Evolutionary conservation across 805 yeast species (phyloP).

Genomic region (Wickerhamomyces canadensis): DNA sequence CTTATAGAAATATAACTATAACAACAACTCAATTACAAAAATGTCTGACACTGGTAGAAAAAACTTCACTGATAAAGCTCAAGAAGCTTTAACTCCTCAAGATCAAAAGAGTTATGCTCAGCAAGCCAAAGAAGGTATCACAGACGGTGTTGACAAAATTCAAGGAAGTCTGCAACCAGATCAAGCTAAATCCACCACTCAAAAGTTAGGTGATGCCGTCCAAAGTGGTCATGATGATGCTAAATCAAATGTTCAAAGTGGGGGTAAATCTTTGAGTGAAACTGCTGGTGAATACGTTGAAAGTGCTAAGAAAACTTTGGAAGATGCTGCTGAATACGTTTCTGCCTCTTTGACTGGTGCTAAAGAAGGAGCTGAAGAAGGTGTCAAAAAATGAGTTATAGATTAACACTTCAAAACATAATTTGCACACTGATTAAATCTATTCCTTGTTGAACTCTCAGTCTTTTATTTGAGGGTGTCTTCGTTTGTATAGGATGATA

Average conservation of each 20-base stretch:
- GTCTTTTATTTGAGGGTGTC: too few species aligned
- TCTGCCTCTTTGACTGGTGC: conserved; percentile 52
- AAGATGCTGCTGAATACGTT: conserved; percentile 39
- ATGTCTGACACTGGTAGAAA: conserved; percentile 67
- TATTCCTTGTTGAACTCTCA: too few species aligned
- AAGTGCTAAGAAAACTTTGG: conserved; percentile 46
- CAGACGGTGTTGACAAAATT: conserved; percentile 61
- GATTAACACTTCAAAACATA: background rate
- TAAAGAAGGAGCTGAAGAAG: conserved; percentile 40
- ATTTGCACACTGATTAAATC: too few species aligned
- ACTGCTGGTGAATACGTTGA: conserved; percentile 56
- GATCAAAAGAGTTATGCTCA: conserved; percentile 57
- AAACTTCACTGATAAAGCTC: conserved; percentile 59
- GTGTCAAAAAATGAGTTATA: conserved; percentile 6
- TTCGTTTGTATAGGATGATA: too few species aligned
- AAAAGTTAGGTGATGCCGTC: conserved; percentile 61
- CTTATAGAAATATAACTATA: background rate
- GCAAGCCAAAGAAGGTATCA: conserved; percentile 64
- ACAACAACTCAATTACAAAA: conserved; percentile 6
- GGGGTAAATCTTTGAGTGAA: conserved; percentile 39
- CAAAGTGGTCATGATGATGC: conserved; percentile 51
- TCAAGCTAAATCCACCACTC: conserved; percentile 60
- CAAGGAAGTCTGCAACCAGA: conserved; percentile 61
- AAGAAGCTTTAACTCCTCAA: conserved; percentile 68
- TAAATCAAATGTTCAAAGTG: conserved; percentile 8